phyloP scores from a whole-genome alignment of 495 filamentous ascomycete genomes.

The Margaritispora aquatica region DNA sequence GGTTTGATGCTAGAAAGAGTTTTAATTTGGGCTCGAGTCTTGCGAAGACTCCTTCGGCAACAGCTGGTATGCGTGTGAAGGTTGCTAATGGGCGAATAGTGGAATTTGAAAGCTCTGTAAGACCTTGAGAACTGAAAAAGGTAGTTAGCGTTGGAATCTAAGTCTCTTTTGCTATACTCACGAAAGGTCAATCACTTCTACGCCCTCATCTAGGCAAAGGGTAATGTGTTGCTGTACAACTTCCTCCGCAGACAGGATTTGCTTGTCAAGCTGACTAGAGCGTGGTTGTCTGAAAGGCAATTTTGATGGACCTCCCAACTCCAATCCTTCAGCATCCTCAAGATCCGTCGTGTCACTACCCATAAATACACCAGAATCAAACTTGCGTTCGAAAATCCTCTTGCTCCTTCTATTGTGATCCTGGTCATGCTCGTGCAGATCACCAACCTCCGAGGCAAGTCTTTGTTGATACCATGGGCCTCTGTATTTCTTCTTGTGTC shows the following conservation, averaged over 20 bases:
- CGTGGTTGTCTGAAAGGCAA: constrained; percentile 21
- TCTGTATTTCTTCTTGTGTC: constrained; percentile 56
- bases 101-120: constrained; percentile 35
- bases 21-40: constrained; percentile 45
- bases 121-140: constrained; percentile 26
- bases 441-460: constrained; percentile 32
- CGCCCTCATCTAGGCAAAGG: constrained; percentile 52
- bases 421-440: constrained; percentile 28
- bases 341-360: constrained; percentile 52
- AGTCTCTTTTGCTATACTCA: constrained; percentile 32
- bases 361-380: constrained; percentile 84
- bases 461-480: constrained; percentile 69
- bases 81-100: constrained; percentile 51
- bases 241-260: constrained; percentile 23
- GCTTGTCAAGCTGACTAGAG: constrained; percentile 16
- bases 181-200: constrained; percentile 60
- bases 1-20: constrained; percentile 59
- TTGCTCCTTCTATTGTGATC: constrained; percentile 37
- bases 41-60: constrained; percentile 13
- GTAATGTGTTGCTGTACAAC: constrained; percentile 35
- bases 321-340: constrained; percentile 21
- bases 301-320: not conserved
- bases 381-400: constrained; percentile 52
- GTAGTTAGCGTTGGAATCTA: not conserved
- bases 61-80: constrained; percentile 45